Conservation (phyloP, 2,329 filamentous ascomycete species). For the Calycina herbarum region DNA sequence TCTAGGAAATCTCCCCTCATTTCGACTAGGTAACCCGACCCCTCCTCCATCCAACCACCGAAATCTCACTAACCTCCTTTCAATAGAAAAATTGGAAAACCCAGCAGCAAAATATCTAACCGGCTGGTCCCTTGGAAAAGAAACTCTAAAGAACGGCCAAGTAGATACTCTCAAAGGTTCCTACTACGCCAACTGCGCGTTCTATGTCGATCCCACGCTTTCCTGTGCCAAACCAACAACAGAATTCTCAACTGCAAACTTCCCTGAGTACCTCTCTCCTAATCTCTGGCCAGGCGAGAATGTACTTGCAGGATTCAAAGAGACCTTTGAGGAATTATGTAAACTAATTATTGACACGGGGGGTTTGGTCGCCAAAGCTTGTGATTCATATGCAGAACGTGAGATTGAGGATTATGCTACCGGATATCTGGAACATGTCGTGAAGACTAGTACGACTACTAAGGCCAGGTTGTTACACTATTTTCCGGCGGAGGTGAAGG, state of each 20-base stretch:
- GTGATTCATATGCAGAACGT: constrained; percentile 78
- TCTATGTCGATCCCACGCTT: constrained; percentile 65
- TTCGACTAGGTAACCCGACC: constrained; percentile 63
- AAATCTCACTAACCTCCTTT: constrained; percentile 12
- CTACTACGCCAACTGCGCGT: constrained; percentile 82
- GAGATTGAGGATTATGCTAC: constrained; percentile 75
- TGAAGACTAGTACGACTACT: constrained; percentile 80
- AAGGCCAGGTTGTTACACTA: constrained; percentile 94
- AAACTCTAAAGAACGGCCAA: constrained; percentile 74
- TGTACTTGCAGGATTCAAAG: constrained; percentile 73
- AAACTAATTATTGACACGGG: constrained; percentile 85
- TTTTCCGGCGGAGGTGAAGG: constrained; percentile 62
- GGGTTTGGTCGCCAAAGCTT: constrained; percentile 83
- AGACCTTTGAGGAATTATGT: constrained; percentile 74
- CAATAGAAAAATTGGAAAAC: constrained; percentile 58
- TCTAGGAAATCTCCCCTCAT: constrained; percentile 73
- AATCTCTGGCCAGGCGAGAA: constrained; percentile 81
- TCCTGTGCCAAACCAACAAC: constrained; percentile 61
- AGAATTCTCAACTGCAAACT: constrained; percentile 59
- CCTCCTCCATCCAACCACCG: constrained; percentile 21
- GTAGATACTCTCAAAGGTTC: constrained; percentile 81
- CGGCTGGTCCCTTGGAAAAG: constrained; percentile 80
- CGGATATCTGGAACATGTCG: constrained; percentile 84
- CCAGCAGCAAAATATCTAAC: constrained; percentile 63
- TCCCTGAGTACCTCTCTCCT: constrained; percentile 84